Base-by-base conservation (phyloP, 805 yeast genomes). In the Pichia cephalocereana region DNA sequence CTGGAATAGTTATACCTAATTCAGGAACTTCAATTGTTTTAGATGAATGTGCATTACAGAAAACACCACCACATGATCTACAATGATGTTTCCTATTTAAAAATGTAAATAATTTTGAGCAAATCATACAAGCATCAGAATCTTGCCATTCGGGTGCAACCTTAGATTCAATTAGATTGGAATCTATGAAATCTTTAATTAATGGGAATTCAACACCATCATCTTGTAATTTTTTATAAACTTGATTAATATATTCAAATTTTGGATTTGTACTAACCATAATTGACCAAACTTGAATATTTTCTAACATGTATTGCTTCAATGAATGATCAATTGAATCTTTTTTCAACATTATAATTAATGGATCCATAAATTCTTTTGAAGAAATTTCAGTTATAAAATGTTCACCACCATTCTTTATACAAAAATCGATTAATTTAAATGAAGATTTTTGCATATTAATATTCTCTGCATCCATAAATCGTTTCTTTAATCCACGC, bases 71-170 rank as follows among this genome's bases (percentile, higher is more conserved):
- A 68, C 99, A 93, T 46, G 95, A 84, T 46, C 99, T 76, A 65
- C 99, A 93, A 66, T 93, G 99, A 64, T 93, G 99, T 63, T 91
- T 89, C 60, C 99, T 75, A 63, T 86, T 89, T 51, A 90, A 69
- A 61, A 91, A 75, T 1, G 93, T 72, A 61, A 93, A 93, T 15
- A 82, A 69, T 40, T 74, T 79, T 45, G 95, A 88, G 56, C 97
- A 88, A 47, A 87, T 80, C 97, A 93, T 90, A 65, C 99, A 93
- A 4, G 87, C 87, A 57, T 88, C 96, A 11, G 90, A 84, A 60
- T 93, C 99, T 23, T 86, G 82, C 99, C 99, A 93, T 57, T 89
- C 97, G 0, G 99, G 98, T 2, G 99, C 97, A 6, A 90, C 90
- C 52, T 80, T 84, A 2, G 96, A 78, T 58, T 91, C 97, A 44